These are phyloP conservation scores for Termitomyces sp. DNA, from an alignment of 768 basidiomycete genomes.

Conservation along the genomic window DNA sequence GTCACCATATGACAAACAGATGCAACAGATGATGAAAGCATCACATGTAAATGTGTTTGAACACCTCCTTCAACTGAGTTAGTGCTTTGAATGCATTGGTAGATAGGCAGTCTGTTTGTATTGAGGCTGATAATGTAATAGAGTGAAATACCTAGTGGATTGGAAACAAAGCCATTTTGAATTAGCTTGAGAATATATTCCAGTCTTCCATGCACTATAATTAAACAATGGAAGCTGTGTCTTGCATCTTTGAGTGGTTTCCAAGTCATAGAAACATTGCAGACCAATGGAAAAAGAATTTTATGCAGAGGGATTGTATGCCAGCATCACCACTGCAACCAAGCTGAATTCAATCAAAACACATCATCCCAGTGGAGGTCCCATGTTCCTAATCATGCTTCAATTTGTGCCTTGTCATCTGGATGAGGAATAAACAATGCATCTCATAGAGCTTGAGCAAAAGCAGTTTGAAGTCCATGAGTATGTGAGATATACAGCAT, in stretches of 20 bases:
- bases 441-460: conserved; percentile 20
- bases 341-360: neutral
- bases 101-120: neutral
- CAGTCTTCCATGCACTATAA: conserved; percentile 18
- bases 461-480: conserved; percentile 24
- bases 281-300: conserved; percentile 17
- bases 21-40: neutral
- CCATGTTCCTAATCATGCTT: neutral
- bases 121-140: too few species aligned
- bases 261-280: conserved; percentile 18
- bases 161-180: neutral
- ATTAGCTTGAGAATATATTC: conserved; percentile 19
- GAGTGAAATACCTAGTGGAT: neutral
- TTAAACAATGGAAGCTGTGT: conserved; percentile 11
- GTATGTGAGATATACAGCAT: conserved; percentile 10
- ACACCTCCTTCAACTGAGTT: conserved; percentile 1
- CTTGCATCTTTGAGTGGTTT: conserved; percentile 25
- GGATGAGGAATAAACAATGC: conserved; percentile 23
- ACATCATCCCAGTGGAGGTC: neutral
- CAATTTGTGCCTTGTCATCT: conserved; percentile 14
- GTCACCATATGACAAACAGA: neutral
- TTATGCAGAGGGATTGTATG: conserved; percentile 23
- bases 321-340: conserved; percentile 17
- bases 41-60: neutral
- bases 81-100: neutral